phyloP scores from a whole-genome alignment of 768 basidiomycete species.

The Russula brevipes region DNA sequence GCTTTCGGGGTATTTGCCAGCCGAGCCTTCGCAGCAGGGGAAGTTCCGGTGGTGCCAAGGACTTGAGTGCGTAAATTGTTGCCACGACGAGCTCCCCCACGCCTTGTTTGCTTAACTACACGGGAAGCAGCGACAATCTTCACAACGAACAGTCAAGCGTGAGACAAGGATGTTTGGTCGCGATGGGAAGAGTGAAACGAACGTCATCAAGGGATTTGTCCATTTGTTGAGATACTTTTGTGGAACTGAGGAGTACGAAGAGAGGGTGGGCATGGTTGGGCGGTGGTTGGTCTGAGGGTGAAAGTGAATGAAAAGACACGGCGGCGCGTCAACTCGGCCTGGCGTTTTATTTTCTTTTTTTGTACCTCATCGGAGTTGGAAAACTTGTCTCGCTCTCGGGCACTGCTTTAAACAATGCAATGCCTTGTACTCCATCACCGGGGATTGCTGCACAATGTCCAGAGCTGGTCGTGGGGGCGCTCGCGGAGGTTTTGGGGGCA shows the following conservation, averaged over 20 bases:
- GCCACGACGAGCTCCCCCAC: conserved; percentile 42
- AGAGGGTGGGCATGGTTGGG: background rate
- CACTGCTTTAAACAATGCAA: background rate
- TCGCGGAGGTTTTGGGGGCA: conserved; percentile 53
- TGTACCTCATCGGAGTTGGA: conserved; percentile 25
- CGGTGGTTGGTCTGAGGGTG: conserved; percentile 9
- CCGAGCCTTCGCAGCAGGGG: conserved; percentile 51
- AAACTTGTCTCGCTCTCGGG: background rate
- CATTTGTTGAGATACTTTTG: conserved; percentile 38
- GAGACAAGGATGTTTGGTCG: conserved; percentile 28
- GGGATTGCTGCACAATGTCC: conserved; percentile 37
- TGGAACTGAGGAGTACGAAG: background rate
- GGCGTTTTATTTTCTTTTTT: conserved; percentile 13
- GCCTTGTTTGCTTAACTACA: conserved; percentile 38
- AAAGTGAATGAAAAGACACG: background rate
- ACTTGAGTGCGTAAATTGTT: conserved; percentile 51
- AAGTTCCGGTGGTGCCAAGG: conserved; percentile 48
- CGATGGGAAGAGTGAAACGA: conserved; percentile 29
- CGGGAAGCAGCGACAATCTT: conserved; percentile 64
- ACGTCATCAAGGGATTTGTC: conserved; percentile 86
- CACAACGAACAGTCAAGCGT: conserved; percentile 25
- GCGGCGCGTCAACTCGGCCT: background rate
- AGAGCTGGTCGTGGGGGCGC: conserved; percentile 44
- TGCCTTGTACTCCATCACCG: background rate
- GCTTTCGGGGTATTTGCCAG: conserved; percentile 38